Conservation (phyloP, 345 rosid genomes). For the Chamaenerion angustifolium region DNA sequence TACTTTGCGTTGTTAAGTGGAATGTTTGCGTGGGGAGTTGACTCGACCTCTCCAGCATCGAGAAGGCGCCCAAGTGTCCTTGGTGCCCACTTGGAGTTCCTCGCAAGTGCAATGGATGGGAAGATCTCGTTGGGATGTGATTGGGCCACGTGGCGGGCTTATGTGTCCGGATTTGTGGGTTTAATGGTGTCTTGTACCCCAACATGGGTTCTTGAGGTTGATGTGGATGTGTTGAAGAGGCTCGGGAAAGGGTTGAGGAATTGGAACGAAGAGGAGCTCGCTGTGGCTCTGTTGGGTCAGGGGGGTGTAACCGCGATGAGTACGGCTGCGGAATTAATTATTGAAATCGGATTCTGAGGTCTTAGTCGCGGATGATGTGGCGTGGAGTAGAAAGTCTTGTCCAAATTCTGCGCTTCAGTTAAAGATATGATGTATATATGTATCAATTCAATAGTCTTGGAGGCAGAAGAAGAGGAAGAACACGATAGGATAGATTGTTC, state of each 20-base stretch:
- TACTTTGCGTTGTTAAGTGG: constrained; percentile 68
- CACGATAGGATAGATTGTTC: no score
- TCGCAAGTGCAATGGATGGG: constrained; percentile 75
- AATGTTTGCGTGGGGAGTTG: constrained; percentile 87
- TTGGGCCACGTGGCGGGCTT: constrained; percentile 69
- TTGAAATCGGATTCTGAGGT: constrained; percentile 20
- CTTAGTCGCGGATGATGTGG: no score
- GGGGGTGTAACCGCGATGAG: constrained; percentile 59
- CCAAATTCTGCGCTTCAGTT: no score
- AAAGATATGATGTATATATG: no score
- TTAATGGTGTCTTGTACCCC: constrained; percentile 64
- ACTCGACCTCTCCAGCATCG: constrained; percentile 44
- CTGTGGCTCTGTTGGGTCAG: constrained; percentile 47
- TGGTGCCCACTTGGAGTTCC: constrained; percentile 55
- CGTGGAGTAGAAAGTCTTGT: no score
- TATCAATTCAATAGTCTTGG: no score
- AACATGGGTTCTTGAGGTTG: constrained; percentile 71
- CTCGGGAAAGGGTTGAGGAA: constrained; percentile 67
- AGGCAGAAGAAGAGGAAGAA: no score
- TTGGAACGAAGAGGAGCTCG: constrained; percentile 75
- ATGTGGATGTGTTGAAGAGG: constrained; percentile 58
- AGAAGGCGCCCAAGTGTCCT: constrained; percentile 51
- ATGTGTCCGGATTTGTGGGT: constrained; percentile 62
- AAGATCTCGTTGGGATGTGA: constrained; percentile 81
- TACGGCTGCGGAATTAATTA: constrained; percentile 59